Evolutionary conservation across 73 alveolate genomes (phyloP), one percentile per base, ranked within the genome.

Genomic region (Paramecium bursaria): DNA sequence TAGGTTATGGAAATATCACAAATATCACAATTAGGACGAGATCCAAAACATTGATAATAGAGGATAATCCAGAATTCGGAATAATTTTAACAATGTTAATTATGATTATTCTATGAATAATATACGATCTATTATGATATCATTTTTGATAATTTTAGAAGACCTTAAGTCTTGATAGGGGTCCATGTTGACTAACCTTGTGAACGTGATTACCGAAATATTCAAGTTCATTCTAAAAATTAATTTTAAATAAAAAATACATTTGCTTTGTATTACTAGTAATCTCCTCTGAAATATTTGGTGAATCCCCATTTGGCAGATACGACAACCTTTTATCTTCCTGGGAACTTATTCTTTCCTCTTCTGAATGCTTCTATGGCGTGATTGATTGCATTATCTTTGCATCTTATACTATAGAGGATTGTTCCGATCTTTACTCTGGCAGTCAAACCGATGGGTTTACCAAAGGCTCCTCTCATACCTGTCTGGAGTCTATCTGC

Each of bases 401-500:
- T 89, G 77, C 75, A 67, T 87, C 99, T 90, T 60, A 94, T 86
- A 52, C 95, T 91, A 50, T 46, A 67, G 74, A 96, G 90, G 85
- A 92, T 87, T 74, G 87, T 93, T 26, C 98, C 98, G 52, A 95
- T 94, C 79, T 88, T 85, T 82, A 96, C 99, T 53, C 99, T 92
- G 61, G 99, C 99, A 52, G 93, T 94, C 86, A 93, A 94, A 52
- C 99, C 99, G 85, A 93, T 91, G 21, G 99, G 97, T 91, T 97
- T 97, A 25, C 99, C 99, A 89, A 92, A 97, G 87, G 99, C 99
- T 3, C 98, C 98, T 86, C 99, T 95, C 99, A 97, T 97, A 60
- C 99, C 99, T 17, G 97, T 93, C 88, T 95, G 98, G 52, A 95
- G 97, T 90, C 99, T 87, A 97, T 97, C 99, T 60, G 99, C 99